A percentile compares a stretch with the other conserved stretches of the same genome.
These are phyloP conservation scores for Yamadazyma diddensiae DNA, from an alignment of 1,139 yeast species.

Conservation along the genomic window DNA sequence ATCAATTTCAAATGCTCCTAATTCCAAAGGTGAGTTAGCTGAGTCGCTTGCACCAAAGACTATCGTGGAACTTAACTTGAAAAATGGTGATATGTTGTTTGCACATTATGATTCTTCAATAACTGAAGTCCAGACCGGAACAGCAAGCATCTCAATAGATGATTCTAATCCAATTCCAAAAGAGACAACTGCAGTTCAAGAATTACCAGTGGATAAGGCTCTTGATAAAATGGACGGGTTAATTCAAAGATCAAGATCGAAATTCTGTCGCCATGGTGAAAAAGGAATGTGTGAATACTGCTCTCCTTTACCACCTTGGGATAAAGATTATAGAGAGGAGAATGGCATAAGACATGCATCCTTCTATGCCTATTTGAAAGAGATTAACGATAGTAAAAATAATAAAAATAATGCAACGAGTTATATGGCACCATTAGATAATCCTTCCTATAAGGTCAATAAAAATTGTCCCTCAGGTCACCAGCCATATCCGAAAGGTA, in stretches of 20 bases:
- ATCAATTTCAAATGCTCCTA: slow-evolving; percentile 44
- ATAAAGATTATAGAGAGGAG: slow-evolving; percentile 68
- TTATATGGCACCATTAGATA: slow-evolving; percentile 77
- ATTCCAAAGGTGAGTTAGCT: slow-evolving; percentile 46
- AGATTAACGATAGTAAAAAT: slow-evolving; percentile 67
- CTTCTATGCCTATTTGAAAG: slow-evolving; percentile 78
- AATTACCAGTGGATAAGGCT: slow-evolving; percentile 63
- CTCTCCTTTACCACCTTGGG: slow-evolving; percentile 95
- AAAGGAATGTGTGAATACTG: slow-evolving; percentile 98
- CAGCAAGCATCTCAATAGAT: slow-evolving; percentile 13
- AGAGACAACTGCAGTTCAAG: slow-evolving; percentile 17
- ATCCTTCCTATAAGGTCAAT: slow-evolving; percentile 65
- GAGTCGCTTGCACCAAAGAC: slow-evolving; percentile 42
- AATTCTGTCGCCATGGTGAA: slow-evolving; percentile 81
- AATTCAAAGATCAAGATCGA: slow-evolving; percentile 60
- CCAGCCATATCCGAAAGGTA: slow-evolving; percentile 90
- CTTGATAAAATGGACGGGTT: slow-evolving; percentile 71
- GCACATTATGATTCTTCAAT: slow-evolving; percentile 37
- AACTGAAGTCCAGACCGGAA: slow-evolving; percentile 10
- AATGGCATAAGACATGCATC: slow-evolving; percentile 85
- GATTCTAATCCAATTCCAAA: slow-evolving; percentile 4
- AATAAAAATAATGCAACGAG: slow-evolving; percentile 58
- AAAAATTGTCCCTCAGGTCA: slow-evolving; percentile 76
- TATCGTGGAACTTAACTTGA: slow-evolving; percentile 51
- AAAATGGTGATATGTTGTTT: slow-evolving; percentile 84